Base-by-base conservation (phyloP, 495 filamentous ascomycete species). In the Staphylotrichum longicolle region DNA sequence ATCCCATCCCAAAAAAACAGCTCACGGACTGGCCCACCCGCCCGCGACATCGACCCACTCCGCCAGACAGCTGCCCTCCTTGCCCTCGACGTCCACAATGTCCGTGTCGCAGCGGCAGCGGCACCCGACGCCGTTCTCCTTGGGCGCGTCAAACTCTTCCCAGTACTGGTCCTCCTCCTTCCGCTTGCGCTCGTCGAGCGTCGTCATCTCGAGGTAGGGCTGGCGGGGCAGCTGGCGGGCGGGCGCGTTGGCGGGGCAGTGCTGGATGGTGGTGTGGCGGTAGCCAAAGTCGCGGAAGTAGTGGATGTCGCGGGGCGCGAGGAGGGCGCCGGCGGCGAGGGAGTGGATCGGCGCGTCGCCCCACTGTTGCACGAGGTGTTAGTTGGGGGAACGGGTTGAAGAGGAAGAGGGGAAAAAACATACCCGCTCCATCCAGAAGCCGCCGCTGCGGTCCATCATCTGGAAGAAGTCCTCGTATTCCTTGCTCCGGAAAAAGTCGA, bases 241-340 rank as follows among this genome's bases (percentile, higher is more conserved):
- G 5, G 93, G 94, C 10, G 95, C 95, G 74, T 99, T 99, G 54
- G 92, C 91, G 1, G 94, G 94, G 72, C 94, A 98, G 77, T 98
- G 94, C 75, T 98, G 94, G 73, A 98, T 98, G 20, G 94, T 98
- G 15, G 94, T 98, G 75, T 98, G 94, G 63, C 94, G 86, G 76
- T 98, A 98, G 54, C 94, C 94, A 78, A 98, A 95, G 72, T 98
- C 94, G 67, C 94, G 92, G 89, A 98, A 98, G 76, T 98, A 98
- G 74, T 98, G 94, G 66, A 99, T 92, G 70, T 98, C 91, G 48
- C 77, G 72, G 20, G 91, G 89, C 4, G 84, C 79, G 53, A 99
- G 83, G 47, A 99, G 86, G 49, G 87, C 87, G 66, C 94, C 94
- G 40, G 95, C 92, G 10, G 95, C 94, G 39, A 99, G 88, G 34